A percentile compares a stretch with the other conserved stretches of the same genome.
Conservation (phyloP, 352 stramenopile genomes). For the Pythium volutum region DNA sequence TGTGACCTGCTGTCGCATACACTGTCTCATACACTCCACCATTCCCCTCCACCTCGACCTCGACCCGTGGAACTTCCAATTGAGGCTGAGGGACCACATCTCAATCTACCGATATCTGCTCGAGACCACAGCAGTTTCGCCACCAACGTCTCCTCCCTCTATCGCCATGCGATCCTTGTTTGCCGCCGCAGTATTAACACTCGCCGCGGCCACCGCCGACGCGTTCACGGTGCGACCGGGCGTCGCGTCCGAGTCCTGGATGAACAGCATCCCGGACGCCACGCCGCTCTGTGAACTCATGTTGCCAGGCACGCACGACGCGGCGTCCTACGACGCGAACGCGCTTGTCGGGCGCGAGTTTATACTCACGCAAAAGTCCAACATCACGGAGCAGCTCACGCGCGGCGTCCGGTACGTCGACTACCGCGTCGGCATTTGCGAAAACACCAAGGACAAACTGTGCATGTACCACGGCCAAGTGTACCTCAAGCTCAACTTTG, state of each 20-base stretch:
- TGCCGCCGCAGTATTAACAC: neutral
- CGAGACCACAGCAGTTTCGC: too few species aligned
- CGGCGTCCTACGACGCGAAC: constrained; percentile 6
- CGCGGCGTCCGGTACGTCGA: constrained; percentile 16
- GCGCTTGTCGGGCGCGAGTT: neutral
- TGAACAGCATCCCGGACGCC: neutral
- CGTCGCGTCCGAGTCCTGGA: constrained; percentile 15
- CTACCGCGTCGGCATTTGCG: constrained; percentile 10
- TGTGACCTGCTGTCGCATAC: too few species aligned
- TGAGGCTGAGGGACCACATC: too few species aligned
- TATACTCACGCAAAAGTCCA: constrained; percentile 5
- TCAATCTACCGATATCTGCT: too few species aligned
- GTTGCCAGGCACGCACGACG: constrained; percentile 13
- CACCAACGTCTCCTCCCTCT: too few species aligned
- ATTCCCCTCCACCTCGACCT: too few species aligned
- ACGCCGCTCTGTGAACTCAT: constrained; percentile 8
- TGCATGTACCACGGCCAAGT: constrained; percentile 16
- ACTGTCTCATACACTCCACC: too few species aligned
- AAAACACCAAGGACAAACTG: constrained; percentile 9
- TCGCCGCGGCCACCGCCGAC: neutral
- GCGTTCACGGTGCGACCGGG: neutral
- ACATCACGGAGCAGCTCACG: constrained; percentile 9
- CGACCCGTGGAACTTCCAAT: too few species aligned
- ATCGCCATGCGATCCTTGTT: neutral
- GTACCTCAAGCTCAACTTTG: constrained; percentile 13